Evolutionary conservation across 75 land plant genomes (phyloP).

Genomic region (Chamaecyparis obtusa): DNA sequence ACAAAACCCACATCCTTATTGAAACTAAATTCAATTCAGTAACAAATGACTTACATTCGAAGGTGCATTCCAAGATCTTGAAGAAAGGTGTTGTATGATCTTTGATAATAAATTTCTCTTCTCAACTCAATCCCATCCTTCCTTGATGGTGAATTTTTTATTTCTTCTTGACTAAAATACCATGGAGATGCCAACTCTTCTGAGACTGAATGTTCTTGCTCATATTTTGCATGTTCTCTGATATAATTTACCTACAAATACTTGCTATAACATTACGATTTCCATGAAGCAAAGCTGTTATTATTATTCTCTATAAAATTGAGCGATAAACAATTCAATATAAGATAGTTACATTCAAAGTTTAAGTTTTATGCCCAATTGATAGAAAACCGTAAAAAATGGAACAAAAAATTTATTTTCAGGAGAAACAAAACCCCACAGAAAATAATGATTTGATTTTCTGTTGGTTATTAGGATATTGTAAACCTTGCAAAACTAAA

Average conservation of each 20-base stretch:
- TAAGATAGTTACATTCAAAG: too few relatives aligned
- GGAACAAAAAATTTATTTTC: too few relatives aligned
- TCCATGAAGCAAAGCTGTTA: too few relatives aligned
- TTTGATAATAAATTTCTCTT: slow-evolving; percentile 11
- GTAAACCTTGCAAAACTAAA: too few relatives aligned
- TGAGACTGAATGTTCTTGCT: neutral
- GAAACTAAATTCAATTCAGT: neutral
- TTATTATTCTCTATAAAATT: too few relatives aligned
- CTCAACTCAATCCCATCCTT: slow-evolving; percentile 26
- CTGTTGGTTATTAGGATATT: too few relatives aligned
- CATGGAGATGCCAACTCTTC: neutral
- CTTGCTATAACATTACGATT: neutral
- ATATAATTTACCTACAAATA: neutral
- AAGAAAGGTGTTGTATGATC: slow-evolving; percentile 26
- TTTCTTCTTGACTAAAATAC: slow-evolving; percentile 16
- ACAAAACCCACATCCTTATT: neutral
- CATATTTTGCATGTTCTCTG: neutral
- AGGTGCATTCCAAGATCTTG: slow-evolving; percentile 30
- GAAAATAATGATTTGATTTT: neutral
- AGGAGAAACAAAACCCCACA: neutral
- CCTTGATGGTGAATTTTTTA: slow-evolving; percentile 25
- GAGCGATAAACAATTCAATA: too few relatives aligned
- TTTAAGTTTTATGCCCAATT: too few relatives aligned
- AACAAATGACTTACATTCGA: slow-evolving; percentile 17
- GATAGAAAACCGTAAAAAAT: too few relatives aligned